Conservation (phyloP, 495 filamentous ascomycete genomes). For the Parachaetomium inaequale region DNA sequence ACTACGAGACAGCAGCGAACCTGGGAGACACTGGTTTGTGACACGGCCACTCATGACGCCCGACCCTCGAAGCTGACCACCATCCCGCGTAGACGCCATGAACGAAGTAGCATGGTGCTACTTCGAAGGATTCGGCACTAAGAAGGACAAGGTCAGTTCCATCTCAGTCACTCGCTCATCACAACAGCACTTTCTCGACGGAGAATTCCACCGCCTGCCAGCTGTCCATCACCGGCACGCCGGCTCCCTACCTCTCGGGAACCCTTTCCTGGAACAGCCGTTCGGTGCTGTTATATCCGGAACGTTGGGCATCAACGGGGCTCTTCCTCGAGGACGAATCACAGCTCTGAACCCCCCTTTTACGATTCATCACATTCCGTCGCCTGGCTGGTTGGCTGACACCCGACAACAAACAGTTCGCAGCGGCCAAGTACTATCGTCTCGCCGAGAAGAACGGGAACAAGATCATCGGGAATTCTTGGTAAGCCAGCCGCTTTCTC, state of each 20-base stretch:
- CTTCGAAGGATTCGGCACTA: constrained; percentile 86
- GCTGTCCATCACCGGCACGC: constrained; percentile 6
- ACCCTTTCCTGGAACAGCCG: background rate
- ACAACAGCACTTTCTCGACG: background rate
- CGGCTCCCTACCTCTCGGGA: background rate
- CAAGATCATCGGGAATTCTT: constrained; percentile 90
- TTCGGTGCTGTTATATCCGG: constrained; percentile 1
- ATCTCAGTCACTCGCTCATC: background rate
- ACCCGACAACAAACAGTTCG: constrained; percentile 55
- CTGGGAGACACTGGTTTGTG: constrained; percentile 73
- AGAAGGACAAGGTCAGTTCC: constrained; percentile 92
- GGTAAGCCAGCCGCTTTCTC: constrained; percentile 52
- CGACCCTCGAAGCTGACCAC: constrained; percentile 21
- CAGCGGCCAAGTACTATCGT: constrained; percentile 88
- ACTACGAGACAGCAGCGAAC: constrained; percentile 96
- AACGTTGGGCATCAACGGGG: constrained; percentile 17
- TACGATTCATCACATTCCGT: constrained; percentile 24
- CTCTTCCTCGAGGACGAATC: background rate
- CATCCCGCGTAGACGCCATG: constrained; percentile 70
- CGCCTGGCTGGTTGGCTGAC: constrained; percentile 35
- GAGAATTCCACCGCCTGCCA: constrained; percentile 1
- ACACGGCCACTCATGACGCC: background rate
- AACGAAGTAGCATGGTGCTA: constrained; percentile 97
- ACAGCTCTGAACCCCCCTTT: constrained; percentile 8
- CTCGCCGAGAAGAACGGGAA: constrained; percentile 83